Conservation (phyloP, 345 rosid genomes). For the Noccaea bulbosa region DNA sequence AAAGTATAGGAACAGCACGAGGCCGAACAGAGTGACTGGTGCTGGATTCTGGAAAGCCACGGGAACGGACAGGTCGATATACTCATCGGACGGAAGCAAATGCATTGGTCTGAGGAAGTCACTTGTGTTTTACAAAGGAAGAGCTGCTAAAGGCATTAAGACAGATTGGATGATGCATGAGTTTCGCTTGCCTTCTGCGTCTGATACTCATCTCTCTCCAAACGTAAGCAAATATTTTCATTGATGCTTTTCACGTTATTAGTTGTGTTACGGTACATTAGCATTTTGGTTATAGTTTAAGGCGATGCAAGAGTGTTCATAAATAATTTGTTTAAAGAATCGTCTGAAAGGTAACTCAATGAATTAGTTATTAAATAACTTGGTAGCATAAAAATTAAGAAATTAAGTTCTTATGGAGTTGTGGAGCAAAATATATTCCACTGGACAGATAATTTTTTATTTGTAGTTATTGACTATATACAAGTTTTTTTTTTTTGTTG, state of each 20-base stretch:
- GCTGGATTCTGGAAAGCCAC: slow-evolving; percentile 94
- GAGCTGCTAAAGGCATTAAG: slow-evolving; percentile 82
- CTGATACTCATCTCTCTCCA: slow-evolving; percentile 54
- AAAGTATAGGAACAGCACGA: slow-evolving; percentile 74
- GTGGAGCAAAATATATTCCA: background rate
- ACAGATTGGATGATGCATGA: slow-evolving; percentile 98
- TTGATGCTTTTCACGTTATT: background rate
- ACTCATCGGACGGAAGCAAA: slow-evolving; percentile 66
- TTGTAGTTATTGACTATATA: background rate
- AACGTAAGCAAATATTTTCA: slow-evolving; percentile 49
- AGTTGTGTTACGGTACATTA: background rate
- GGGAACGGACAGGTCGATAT: slow-evolving; percentile 81
- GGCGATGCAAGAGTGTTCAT: background rate
- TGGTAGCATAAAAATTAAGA: background rate
- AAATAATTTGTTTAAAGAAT: background rate
- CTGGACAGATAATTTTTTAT: background rate
- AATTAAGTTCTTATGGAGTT: background rate
- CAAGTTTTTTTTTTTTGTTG: background rate
- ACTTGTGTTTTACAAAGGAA: slow-evolving; percentile 80
- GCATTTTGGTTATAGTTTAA: slow-evolving; percentile 2
- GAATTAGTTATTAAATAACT: background rate
- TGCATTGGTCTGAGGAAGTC: slow-evolving; percentile 92
- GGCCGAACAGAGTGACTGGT: slow-evolving; percentile 84
- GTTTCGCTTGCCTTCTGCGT: slow-evolving; percentile 70
- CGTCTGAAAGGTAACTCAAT: background rate